These are phyloP conservation scores for Acanthamoeba triangularis DNA, from an alignment of 208 protist genomes.

Conservation along the genomic window DNA sequence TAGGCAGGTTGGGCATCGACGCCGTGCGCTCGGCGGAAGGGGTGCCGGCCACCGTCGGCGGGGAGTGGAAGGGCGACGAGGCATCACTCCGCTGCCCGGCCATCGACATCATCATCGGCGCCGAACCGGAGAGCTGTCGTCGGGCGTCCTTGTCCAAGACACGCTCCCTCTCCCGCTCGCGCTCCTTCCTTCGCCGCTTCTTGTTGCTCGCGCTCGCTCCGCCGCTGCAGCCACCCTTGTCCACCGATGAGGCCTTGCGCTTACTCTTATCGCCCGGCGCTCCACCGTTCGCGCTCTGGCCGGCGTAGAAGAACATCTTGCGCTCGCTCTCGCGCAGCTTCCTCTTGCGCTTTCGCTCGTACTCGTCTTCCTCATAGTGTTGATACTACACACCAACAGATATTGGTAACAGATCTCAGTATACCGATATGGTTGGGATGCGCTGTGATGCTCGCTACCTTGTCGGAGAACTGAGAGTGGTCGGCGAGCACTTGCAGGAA, in stretches of 20 bases:
- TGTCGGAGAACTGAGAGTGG: conserved; percentile 46
- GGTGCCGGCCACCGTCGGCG: background rate
- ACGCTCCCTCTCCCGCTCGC: background rate
- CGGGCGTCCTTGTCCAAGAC: background rate
- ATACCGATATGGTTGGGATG: no score
- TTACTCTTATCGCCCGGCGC: background rate
- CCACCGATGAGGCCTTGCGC: background rate
- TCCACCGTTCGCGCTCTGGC: background rate
- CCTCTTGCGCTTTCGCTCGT: conserved; percentile 50
- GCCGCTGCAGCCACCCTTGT: background rate
- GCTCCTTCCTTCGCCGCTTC: background rate
- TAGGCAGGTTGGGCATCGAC: conserved; percentile 7
- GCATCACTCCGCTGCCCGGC: background rate
- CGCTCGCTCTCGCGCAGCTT: conserved; percentile 46
- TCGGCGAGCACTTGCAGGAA: conserved; percentile 66
- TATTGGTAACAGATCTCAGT: no score
- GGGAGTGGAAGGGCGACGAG: background rate
- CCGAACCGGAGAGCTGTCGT: background rate
- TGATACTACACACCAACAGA: conserved; percentile 33
- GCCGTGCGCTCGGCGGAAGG: background rate
- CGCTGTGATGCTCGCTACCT: background rate
- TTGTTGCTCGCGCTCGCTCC: background rate
- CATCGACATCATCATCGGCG: background rate
- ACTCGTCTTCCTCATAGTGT: conserved; percentile 59
- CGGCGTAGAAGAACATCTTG: conserved; percentile 57